Base-by-base conservation (phyloP, 805 yeast genomes). In the Yamadazyma kitorensis region DNA sequence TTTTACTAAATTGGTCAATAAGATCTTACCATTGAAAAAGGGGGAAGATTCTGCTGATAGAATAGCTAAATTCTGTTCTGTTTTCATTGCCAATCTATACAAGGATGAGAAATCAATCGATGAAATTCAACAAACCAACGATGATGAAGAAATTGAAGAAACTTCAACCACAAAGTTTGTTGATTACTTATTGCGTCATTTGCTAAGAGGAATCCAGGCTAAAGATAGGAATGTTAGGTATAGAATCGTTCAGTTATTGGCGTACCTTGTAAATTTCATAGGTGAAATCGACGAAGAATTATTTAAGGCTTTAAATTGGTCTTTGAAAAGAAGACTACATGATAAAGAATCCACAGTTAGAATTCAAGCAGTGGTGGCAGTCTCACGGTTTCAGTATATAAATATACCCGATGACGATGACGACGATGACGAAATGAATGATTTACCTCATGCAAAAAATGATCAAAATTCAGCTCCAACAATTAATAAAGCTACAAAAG, bases 311-410 rank as follows among this genome's bases (percentile, higher is more conserved):
- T 57, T 93, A 30, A 68, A 77, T 43, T 72, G 74, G 51, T 74
- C 79, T 10, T 63, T 89, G 31, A 68, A 74, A 21, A 73, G 74
- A 31, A 69, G 97, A 40, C 53, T 86, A 1, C 72, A 72, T 45
- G 95, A 85, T 49, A 83, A 78, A 49, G 98, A 91, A 48, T 67
- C 87, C 5, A 61, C 65, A 6, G 86, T 93, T 3, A 69, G 98
- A 47, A 70, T 81, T n/a, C 93, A 86, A 57, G 95, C 97, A 0
- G 79, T 86, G 0, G 74, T 82, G 22, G 83, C 94, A 10, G 59
- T 88, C 24, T 76, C 95, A 0, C 68, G 88, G 37, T 80, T 91
- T 46, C 96, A 89, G 56, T 64, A 59, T 31, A 51, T 54, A 32
- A 51, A 54, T 36, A 48, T 51, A 16, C 63, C 55, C 26, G 59